These are phyloP conservation scores for Cyathus striatus DNA, from an alignment of 768 basidiomycete species.

Conservation along the genomic window DNA sequence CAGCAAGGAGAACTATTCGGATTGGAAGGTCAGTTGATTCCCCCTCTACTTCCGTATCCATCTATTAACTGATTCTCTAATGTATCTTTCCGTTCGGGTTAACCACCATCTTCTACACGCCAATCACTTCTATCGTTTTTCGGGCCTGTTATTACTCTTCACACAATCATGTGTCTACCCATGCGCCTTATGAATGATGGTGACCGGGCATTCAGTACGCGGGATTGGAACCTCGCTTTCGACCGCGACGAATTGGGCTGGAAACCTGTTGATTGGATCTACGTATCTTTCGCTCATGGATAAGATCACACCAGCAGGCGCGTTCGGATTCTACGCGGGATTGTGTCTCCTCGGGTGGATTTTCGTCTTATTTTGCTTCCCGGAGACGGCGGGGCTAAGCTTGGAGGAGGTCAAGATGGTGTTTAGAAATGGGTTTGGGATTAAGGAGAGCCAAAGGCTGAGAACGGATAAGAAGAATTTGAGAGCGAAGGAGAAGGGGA, in stretches of 20 bases:
- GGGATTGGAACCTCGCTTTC: conserved; percentile 74
- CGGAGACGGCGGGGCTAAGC: conserved; percentile 73
- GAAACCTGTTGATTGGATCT: conserved; percentile 70
- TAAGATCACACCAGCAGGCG: conserved; percentile 66
- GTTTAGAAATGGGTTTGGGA: conserved; percentile 62
- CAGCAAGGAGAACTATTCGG: conserved; percentile 83
- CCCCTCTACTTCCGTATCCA: not conserved
- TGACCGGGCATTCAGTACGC: no score
- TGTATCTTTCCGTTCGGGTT: no score
- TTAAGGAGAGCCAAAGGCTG: conserved; percentile 49
- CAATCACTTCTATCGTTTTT: no score
- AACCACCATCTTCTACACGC: not conserved
- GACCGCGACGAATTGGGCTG: conserved; percentile 75
- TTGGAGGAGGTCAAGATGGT: conserved; percentile 63
- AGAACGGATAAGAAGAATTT: conserved; percentile 40
- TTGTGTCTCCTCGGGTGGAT: conserved; percentile 65
- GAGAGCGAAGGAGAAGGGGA: conserved; percentile 23
- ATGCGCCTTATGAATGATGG: no score
- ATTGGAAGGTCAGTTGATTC: conserved; percentile 49
- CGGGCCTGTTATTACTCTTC: no score
- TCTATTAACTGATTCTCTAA: no score
- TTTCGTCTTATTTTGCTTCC: conserved; percentile 69
- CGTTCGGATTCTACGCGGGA: conserved; percentile 75
- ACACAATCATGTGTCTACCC: no score
- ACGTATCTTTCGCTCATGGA: conserved; percentile 81